Evolutionary conservation across 768 basidiomycete species (phyloP), one percentile per base, ranked within the genome.

Genomic region (Mycena rosella): DNA sequence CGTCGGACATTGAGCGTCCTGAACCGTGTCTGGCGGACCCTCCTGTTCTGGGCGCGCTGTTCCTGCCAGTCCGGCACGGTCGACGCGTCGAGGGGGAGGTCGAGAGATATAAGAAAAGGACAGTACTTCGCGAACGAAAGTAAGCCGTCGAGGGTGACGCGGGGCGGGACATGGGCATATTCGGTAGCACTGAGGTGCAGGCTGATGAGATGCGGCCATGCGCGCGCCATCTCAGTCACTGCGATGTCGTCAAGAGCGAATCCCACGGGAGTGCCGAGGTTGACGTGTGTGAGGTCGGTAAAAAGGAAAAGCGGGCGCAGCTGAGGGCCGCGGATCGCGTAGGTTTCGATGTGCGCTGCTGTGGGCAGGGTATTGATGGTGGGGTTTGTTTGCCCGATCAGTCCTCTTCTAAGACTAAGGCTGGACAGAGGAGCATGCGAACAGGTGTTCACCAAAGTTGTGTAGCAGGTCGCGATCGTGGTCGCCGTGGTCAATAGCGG

Each of bases 71-170:
- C 47, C 32, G 65, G 59, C 5, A 67, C 58, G 15, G 15, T 24
- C 26, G 2, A 13, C 30, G 65, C 65, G 29, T 67, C 22, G 38
- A 60, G 20, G 15, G 65, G 40, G 14, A 67, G 40, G 26, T 17
- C n/a, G 32, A 67, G 59, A 17, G 7, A 18, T 30, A 20, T 24
- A 42, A 66, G 65, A 27, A 36, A 30, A 44, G 65, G 65, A 53
- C 65, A 67, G 42, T 30, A 47, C 42, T n/a, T 20, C 32, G 66
- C 66, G 29, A 67, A 57, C 27, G 60, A 18, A 36, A 61, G 59
- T 22, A 67, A 59, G 15, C 44, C 59, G 54, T n/a, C 20, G 45
- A 67, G 59, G 54, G 60, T 61, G 30, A 36, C 38, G 52, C 44
- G 52, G 44, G 53, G 34, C 26, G 58, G 22, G 53, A 54, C 22